A percentile compares a stretch with the other conserved stretches of the same genome.
phyloP scores from a whole-genome alignment of 352 stramenopile species.

The Globisporangium iwayamae region DNA sequence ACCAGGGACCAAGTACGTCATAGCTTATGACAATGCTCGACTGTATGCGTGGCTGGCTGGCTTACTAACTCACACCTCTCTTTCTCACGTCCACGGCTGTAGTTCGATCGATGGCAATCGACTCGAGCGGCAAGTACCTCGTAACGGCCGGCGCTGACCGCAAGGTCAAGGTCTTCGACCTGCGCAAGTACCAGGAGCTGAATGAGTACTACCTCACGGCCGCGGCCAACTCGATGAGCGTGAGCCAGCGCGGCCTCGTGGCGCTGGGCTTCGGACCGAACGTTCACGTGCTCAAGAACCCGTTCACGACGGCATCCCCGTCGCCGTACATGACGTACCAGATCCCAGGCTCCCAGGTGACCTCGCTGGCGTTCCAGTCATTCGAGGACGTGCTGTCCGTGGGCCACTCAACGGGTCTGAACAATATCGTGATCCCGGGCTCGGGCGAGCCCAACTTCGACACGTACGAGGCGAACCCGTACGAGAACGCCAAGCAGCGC shows the following conservation, averaged over 20 bases:
- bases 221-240: constrained; percentile 89
- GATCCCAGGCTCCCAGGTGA: constrained; percentile 81
- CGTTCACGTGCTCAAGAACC: constrained; percentile 91
- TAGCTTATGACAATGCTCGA: not conserved
- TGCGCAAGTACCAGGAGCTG: constrained; percentile 95
- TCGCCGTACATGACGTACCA: constrained; percentile 91
- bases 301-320: constrained; percentile 72
- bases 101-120: constrained; percentile 91
- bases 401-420: constrained; percentile 87
- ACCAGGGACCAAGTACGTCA: constrained; percentile 92
- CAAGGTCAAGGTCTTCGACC: constrained; percentile 97
- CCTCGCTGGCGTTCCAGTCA: constrained; percentile 93
- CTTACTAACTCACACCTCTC: constrained; percentile 2
- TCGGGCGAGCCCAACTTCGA: constrained; percentile 98
- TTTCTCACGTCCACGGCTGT: constrained; percentile 12
- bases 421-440: constrained; percentile 93
- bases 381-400: constrained; percentile 98
- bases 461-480: constrained; percentile 97
- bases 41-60: constrained; percentile 2
- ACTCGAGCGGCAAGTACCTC: constrained; percentile 94
- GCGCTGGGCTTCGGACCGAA: constrained; percentile 91
- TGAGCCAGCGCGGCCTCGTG: constrained; percentile 95
- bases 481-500: constrained; percentile 95
- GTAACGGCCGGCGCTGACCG: constrained; percentile 93
- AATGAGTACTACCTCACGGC: constrained; percentile 91